These are phyloP conservation scores for Eucalyptus sp. DNA, from an alignment of 345 rosid genomes.

Conservation along the genomic window DNA sequence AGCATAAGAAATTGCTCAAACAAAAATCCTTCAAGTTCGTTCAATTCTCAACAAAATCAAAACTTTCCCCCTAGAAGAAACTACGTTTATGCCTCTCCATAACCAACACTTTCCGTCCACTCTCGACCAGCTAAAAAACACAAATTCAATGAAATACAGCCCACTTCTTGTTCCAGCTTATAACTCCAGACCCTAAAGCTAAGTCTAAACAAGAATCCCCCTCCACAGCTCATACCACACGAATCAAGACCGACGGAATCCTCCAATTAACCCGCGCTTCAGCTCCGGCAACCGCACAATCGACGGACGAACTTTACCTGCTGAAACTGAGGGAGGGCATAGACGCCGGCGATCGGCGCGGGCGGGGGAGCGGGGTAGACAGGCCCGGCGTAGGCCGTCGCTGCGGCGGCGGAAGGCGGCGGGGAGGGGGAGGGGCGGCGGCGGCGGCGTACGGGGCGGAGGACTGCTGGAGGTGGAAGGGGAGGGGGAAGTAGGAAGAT, in stretches of 20 bases:
- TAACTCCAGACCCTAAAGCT: background rate
- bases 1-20: background rate
- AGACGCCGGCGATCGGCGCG: slow-evolving; percentile 39
- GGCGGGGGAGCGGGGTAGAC: slow-evolving; percentile 21
- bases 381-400: background rate
- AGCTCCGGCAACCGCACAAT: background rate
- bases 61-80: background rate
- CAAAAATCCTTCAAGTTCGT: background rate
- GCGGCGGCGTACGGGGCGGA: background rate
- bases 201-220: background rate
- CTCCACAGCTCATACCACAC: background rate
- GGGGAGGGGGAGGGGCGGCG: background rate
- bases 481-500: slow-evolving; percentile 9
- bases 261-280: background rate
- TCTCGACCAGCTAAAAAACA: no score
- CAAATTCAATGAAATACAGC: no score
- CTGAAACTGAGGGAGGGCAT: slow-evolving; percentile 73
- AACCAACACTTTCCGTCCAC: background rate
- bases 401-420: background rate
- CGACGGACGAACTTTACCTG: slow-evolving; percentile 24
- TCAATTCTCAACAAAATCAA: background rate
- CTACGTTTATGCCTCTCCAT: background rate
- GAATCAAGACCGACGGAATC: background rate
- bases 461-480: slow-evolving; percentile 15
- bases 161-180: no score